A percentile compares a stretch with the other conserved stretches of the same genome.
These are phyloP conservation scores for Echeveria elegans DNA, from an alignment of 164 flowering plant genomes.

Conservation along the genomic window DNA sequence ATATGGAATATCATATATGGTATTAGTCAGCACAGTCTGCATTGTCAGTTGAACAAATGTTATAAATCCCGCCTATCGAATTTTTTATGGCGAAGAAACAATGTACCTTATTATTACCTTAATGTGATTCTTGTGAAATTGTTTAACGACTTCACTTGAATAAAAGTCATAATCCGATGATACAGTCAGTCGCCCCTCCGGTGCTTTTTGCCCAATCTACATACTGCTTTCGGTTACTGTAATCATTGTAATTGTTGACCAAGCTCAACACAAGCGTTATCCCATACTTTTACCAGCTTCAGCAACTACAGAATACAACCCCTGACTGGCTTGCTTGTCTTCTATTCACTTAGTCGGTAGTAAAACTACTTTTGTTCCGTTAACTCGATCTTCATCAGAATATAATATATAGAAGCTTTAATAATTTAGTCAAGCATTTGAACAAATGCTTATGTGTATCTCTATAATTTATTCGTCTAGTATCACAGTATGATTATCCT, in stretches of 20 bases:
- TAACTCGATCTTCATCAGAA: no score
- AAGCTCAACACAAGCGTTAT: slow-evolving; percentile 66
- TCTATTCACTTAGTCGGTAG: no score
- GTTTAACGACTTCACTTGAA: slow-evolving; percentile 47
- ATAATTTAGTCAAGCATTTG: no score
- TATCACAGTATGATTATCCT: no score
- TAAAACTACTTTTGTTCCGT: no score
- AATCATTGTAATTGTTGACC: slow-evolving; percentile 58
- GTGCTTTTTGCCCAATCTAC: slow-evolving; percentile 61
- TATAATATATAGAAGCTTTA: no score
- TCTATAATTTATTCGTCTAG: no score
- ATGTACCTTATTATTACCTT: no score
- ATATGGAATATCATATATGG: slow-evolving; percentile 48
- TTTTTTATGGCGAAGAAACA: no score
- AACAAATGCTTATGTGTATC: no score
- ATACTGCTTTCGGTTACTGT: slow-evolving; percentile 73
- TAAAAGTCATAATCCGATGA: slow-evolving; percentile 73
- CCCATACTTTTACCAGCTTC: slow-evolving; percentile 70
- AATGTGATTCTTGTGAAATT: slow-evolving; percentile 56
- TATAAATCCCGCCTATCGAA: no score
- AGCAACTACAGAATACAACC: slow-evolving; percentile 67
- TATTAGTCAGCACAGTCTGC: slow-evolving; percentile 69
- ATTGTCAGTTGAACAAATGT: slow-evolving; percentile 7
- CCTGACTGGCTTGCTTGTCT: no score
- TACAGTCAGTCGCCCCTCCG: slow-evolving; percentile 50